Conservation (phyloP, 2,329 filamentous ascomycete species). For the Fusarium devonianum region DNA sequence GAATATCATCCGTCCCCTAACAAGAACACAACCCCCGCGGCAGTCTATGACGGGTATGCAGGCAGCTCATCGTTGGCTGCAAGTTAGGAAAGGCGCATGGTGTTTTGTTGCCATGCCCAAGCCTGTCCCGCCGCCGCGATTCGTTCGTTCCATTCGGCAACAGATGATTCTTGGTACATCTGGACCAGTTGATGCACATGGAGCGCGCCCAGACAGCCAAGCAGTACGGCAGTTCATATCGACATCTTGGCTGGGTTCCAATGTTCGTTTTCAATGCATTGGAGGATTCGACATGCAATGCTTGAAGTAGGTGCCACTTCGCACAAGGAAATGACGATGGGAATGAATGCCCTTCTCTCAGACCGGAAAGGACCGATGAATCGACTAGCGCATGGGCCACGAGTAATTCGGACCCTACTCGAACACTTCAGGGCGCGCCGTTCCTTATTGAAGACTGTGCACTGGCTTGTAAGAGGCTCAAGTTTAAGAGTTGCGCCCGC, state of each 20-base stretch:
- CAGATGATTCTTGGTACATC: not conserved
- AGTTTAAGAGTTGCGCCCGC: constrained; percentile 39
- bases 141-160: too few relatives aligned
- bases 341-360: constrained; percentile 12
- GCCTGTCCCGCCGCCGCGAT: too few relatives aligned
- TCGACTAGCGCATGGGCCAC: constrained; percentile 14
- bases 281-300: too few relatives aligned
- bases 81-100: not conserved
- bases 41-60: constrained; percentile 2
- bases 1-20: constrained; percentile 33
- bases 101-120: too few relatives aligned
- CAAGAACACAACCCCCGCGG: constrained; percentile 1
- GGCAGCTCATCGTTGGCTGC: not conserved
- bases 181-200: too few relatives aligned
- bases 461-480: constrained; percentile 33
- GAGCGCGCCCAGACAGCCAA: too few relatives aligned
- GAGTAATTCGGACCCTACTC: constrained; percentile 18
- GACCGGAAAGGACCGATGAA: constrained; percentile 13
- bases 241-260: too few relatives aligned
- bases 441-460: constrained; percentile 30
- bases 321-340: not conserved
- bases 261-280: too few relatives aligned
- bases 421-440: constrained; percentile 15
- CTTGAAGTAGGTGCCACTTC: too few relatives aligned
- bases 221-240: too few relatives aligned